Evolutionary conservation across 139 green algal genomes (phyloP).

Genomic region (Micractinium sp.): DNA sequence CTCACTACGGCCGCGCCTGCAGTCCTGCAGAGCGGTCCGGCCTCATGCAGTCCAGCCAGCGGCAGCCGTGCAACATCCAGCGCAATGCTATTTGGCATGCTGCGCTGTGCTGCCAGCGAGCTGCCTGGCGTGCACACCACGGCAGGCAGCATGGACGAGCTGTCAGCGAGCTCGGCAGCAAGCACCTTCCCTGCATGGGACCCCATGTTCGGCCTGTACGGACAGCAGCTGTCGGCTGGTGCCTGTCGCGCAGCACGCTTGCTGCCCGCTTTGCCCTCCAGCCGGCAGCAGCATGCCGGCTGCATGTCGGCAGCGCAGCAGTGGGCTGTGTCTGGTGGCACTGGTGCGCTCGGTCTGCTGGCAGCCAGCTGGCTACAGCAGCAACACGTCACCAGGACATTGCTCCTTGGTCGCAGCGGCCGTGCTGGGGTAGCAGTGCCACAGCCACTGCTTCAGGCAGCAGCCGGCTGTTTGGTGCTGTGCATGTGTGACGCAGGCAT

Average conservation of each 20-base stretch:
- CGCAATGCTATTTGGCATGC: slow-evolving; percentile 15
- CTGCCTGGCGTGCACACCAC: neutral
- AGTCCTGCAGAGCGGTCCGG: neutral
- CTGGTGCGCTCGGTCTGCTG: slow-evolving; percentile 30
- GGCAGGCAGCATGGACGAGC: neutral
- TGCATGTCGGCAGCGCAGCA: neutral
- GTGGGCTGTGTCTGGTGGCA: slow-evolving; percentile 42
- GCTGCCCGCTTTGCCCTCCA: neutral
- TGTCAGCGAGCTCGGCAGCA: neutral
- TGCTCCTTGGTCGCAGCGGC: slow-evolving; percentile 39
- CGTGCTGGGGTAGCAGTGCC: neutral
- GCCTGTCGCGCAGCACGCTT: neutral
- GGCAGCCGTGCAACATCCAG: neutral
- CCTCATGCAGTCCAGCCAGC: neutral
- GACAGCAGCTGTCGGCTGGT: slow-evolving; percentile 3
- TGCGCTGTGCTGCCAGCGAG: slow-evolving; percentile 26
- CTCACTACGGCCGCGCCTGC: neutral
- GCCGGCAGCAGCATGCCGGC: neutral
- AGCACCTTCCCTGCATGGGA: neutral
- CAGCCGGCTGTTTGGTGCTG: neutral
- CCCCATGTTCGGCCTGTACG: neutral
- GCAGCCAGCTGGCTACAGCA: slow-evolving; percentile 33
- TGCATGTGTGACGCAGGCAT: slow-evolving; percentile 40
- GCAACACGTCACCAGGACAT: neutral
- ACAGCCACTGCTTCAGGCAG: neutral